Evolutionary conservation across 148 eudicot genomes (phyloP), one percentile per base, ranked within the genome.

Genomic region (Dysphania ambrosioides): DNA sequence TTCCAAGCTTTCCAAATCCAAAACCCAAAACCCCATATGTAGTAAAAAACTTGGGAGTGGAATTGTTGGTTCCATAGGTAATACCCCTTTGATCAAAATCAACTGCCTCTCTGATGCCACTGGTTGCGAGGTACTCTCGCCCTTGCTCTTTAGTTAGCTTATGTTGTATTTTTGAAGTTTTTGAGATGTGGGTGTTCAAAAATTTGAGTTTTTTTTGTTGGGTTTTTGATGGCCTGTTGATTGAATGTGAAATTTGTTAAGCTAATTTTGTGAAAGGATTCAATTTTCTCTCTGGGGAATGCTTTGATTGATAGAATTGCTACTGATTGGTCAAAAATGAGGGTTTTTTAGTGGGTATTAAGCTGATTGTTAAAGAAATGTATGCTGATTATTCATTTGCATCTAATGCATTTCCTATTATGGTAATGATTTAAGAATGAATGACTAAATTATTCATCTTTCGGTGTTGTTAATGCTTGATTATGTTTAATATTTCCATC

Each of bases 101-200:
- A 85, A 92, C 40, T 86, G 92, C 75, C 91, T 95, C 29, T 95
- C 97, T 62, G 84, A 88, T 42, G 97, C 94, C 66, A 95, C 99
- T 77, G 97, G n/a, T n/a, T n/a, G n/a, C n/a, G n/a, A n/a, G 44
- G 80, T 77, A 51, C 29, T n/a, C n/a, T n/a, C n/a, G n/a, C n/a
- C n/a, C n/a, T n/a, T n/a, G n/a, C n/a, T n/a, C n/a, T n/a, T n/a
- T n/a, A n/a, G n/a, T 66, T 6, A 18, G 30, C 56, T 8, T 47
- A 26, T 35, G 5, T 55, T 2, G n/a, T 30, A 32, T 4, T 15
- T 42, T 42, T 63, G 36, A 12, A n/a, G 30, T 42, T 64, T 60
- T 74, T 73, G 29, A 24, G 32, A 64, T 55, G 2, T 59, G 71
- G 75, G 42, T 72, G 4, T 63, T 62, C n/a, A 19, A 67, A 61